Evolutionary conservation across 1,284 basidiomycete genomes (phyloP).

Genomic region (Exobasidium cylindrosporum): DNA sequence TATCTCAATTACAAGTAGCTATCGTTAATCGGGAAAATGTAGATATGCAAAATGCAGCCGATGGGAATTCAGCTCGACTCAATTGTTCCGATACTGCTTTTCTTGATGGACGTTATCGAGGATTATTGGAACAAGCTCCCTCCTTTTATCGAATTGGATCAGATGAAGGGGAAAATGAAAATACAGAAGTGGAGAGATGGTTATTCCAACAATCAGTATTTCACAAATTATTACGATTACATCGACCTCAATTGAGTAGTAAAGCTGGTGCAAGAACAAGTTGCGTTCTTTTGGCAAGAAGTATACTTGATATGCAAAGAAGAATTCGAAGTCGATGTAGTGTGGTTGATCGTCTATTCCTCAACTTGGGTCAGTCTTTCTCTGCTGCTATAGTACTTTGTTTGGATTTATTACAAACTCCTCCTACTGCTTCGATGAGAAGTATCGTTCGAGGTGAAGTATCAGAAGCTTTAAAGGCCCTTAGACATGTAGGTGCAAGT

Average conservation of each 20-base stretch:
- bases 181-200: constrained; percentile 48
- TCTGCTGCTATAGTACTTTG: constrained; percentile 48
- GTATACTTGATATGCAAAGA: constrained; percentile 49
- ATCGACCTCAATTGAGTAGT: constrained; percentile 38
- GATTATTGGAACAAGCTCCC: constrained; percentile 35
- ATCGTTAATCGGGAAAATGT: constrained; percentile 37
- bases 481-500: constrained; percentile 35
- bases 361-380: constrained; percentile 45
- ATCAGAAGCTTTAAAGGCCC: constrained; percentile 41
- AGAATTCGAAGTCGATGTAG: constrained; percentile 40
- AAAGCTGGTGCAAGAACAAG: constrained; percentile 33
- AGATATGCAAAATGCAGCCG: constrained; percentile 31
- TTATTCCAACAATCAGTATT: constrained; percentile 49
- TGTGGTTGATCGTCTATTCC: constrained; percentile 44
- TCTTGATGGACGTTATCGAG: constrained; percentile 38
- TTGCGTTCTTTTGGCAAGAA: constrained; percentile 47
- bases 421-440: constrained; percentile 23
- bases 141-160: constrained; percentile 43
- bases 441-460: constrained; percentile 43
- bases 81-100: constrained; percentile 25
- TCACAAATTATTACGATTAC: constrained; percentile 45
- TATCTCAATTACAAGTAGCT: constrained; percentile 36
- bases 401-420: constrained; percentile 45
- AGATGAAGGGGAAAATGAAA: constrained; percentile 23
- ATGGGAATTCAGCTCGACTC: constrained; percentile 15